A percentile compares a stretch with the other conserved stretches of the same genome.
Conservation (phyloP, 345 rosid species). For the Salix udensis region DNA sequence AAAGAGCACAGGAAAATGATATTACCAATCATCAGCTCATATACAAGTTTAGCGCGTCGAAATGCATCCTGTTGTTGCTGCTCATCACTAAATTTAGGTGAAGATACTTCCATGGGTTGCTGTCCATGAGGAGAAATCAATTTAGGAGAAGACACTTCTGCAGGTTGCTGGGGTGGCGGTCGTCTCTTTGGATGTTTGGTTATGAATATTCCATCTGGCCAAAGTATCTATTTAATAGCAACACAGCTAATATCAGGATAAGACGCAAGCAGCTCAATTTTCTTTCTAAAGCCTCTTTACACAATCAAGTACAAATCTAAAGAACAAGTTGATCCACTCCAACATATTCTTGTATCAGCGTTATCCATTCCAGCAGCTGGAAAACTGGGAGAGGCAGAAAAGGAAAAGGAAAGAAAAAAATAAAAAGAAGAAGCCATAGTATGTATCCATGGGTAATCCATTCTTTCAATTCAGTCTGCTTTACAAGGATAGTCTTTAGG, state of each 20-base stretch:
- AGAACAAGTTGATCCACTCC: neutral
- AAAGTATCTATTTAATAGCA: conserved; percentile 61
- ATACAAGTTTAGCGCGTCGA: conserved; percentile 82
- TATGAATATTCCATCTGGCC: conserved; percentile 98
- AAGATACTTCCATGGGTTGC: conserved; percentile 36
- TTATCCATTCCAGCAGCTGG: neutral
- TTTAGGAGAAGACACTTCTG: conserved; percentile 10
- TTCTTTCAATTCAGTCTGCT: no score
- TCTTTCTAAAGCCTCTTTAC: neutral
- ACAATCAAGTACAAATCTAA: neutral
- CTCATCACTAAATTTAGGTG: conserved; percentile 50
- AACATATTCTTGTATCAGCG: neutral
- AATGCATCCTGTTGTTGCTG: conserved; percentile 67
- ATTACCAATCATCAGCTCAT: conserved; percentile 87
- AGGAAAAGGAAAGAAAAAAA: neutral
- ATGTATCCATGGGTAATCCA: no score
- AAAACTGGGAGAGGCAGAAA: neutral
- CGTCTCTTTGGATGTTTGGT: conserved; percentile 88
- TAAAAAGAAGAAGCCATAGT: neutral
- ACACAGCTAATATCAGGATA: conserved; percentile 5
- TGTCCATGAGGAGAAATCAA: conserved; percentile 24
- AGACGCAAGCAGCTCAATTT: no score
- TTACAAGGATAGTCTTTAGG: no score
- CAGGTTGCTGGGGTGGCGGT: conserved; percentile 30
- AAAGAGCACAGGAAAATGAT: neutral